Conservation (phyloP, 495 filamentous ascomycete species). For the Penicillium malachiteum region DNA sequence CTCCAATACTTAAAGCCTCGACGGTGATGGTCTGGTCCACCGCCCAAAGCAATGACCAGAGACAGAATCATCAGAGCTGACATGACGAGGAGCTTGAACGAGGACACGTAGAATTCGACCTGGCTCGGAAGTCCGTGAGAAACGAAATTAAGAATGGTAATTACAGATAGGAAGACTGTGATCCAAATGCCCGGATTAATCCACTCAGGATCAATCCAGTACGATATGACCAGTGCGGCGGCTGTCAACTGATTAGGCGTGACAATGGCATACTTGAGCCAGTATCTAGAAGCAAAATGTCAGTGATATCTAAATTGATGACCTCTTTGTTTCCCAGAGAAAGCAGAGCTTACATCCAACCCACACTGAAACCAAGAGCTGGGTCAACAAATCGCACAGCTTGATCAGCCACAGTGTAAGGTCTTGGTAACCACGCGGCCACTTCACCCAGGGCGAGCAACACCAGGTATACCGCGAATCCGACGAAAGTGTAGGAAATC, state of each 20-base stretch:
- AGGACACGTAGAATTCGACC: constrained; percentile 53
- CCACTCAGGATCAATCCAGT: constrained; percentile 57
- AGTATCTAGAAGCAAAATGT: constrained; percentile 33
- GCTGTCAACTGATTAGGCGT: constrained; percentile 80
- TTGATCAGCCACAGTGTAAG: constrained; percentile 59
- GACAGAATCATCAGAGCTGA: constrained; percentile 65
- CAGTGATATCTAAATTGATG: neutral
- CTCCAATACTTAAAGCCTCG: constrained; percentile 76
- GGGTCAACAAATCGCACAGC: constrained; percentile 61
- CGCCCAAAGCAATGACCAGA: constrained; percentile 63
- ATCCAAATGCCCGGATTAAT: constrained; percentile 78
- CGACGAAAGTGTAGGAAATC: constrained; percentile 63
- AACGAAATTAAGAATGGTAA: constrained; percentile 62
- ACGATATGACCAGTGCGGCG: constrained; percentile 66
- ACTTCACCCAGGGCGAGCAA: constrained; percentile 65
- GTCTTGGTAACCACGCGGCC: constrained; percentile 57
- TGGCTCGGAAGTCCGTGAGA: constrained; percentile 46
- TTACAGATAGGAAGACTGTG: constrained; percentile 61
- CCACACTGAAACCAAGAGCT: constrained; percentile 61
- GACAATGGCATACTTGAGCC: constrained; percentile 69
- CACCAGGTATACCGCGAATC: constrained; percentile 59
- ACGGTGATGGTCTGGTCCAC: constrained; percentile 62
- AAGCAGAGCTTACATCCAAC: constrained; percentile 42
- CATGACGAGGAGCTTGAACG: constrained; percentile 68
- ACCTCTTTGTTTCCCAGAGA: neutral